Base-by-base conservation (phyloP, 257 asterid species). In the Salvia rosmarinus region DNA sequence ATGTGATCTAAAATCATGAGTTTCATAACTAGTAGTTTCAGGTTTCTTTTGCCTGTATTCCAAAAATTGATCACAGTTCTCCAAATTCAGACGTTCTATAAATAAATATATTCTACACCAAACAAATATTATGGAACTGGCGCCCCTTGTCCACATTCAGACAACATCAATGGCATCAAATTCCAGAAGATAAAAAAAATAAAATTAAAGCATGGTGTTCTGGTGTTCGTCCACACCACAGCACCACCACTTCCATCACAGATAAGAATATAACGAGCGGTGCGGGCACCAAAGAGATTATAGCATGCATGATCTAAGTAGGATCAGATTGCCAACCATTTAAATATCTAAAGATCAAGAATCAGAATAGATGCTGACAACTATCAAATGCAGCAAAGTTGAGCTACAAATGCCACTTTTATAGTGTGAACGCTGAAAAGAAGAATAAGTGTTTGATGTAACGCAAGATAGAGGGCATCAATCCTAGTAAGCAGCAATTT, bases 81-180 rank as follows among this genome's bases (percentile, higher is more conserved):
- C 14, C 52, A 46, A 4, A 14, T 49, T 49, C 25, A 51, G 5
- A 51, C 2, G 6, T 0, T 35, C 40, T 35, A 35, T 35, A 35
- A 35, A 35, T 35, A 51, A 19, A 51, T 51, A 21, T 52, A 9
- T 9, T 9, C 1, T 20, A 19, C 11, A 43, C 5, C 28, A 51
- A 47, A 50, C 28, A 50, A 50, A 17, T 12, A 50, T 50, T 17
- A 50, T 19, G 30, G 20, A 50, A 50, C 13, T 17, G 4, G 57
- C 28, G n/a, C n/a, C 21, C 57, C 28, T 2, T 50, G 58, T 51
- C 58, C 32, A 19, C 32, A 20, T 9, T 9, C 14, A 57, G 64
- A 60, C 67, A 60, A 17, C 67, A 60, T 39, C 51, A 17, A 19
- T 32, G 28, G 79, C 50, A 81, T 75, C 82, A 13, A 72, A 81